Conservation (phyloP, 1,139 yeast genomes). For the Sugiyamaella novakii region DNA sequence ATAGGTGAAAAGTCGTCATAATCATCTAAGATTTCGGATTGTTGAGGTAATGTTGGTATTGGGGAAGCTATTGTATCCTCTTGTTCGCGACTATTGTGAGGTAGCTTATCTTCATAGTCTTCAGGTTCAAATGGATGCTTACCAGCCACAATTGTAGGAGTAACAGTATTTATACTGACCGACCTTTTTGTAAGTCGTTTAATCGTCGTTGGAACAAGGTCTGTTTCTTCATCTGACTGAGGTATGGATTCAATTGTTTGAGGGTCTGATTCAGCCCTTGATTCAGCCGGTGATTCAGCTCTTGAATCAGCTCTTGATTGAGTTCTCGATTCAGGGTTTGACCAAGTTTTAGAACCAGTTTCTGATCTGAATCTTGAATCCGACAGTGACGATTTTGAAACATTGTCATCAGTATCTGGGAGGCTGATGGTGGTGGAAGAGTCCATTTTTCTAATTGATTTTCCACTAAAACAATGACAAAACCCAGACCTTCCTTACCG, state of each 20-base stretch:
- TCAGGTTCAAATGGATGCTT: too few species aligned
- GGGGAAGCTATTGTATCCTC: background rate
- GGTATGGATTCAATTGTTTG: background rate
- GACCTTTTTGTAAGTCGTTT: constrained; percentile 12
- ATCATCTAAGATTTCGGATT: background rate
- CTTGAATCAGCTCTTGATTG: too few species aligned
- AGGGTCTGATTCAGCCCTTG: background rate
- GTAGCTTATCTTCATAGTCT: too few species aligned
- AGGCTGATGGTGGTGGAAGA: background rate
- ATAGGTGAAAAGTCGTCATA: constrained; percentile 2
- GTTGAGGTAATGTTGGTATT: background rate
- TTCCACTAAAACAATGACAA: constrained; percentile 3
- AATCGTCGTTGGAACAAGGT: constrained; percentile 13
- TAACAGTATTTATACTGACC: constrained; percentile 11
- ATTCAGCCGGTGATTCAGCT: too few species aligned
- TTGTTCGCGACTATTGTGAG: background rate
- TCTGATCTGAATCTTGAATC: too few species aligned
- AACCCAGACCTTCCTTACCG: too few species aligned
- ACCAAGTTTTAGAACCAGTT: too few species aligned
- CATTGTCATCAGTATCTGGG: constrained; percentile 2
- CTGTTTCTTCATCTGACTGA: background rate
- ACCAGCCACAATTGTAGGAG: constrained; percentile 12
- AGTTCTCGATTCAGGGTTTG: too few species aligned
- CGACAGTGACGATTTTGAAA: background rate
- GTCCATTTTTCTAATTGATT: constrained; percentile 3